Evolutionary conservation across 768 basidiomycete species (phyloP).

Genomic region (Lactarius vividus): DNA sequence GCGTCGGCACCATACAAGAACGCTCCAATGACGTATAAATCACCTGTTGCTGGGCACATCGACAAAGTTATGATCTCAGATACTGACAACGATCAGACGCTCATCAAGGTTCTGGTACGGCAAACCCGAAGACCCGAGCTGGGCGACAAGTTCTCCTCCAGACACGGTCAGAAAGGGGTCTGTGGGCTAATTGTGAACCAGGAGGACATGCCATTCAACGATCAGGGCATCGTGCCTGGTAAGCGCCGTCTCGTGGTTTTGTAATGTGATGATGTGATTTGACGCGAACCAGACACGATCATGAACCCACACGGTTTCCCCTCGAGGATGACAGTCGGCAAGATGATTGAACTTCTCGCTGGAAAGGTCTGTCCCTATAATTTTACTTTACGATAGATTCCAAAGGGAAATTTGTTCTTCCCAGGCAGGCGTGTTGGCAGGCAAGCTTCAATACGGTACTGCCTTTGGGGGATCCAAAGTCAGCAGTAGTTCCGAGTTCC

Average conservation of each 20-base stretch:
- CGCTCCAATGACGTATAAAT: slow-evolving; percentile 89
- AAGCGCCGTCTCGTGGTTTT: slow-evolving; percentile 30
- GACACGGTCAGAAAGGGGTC: slow-evolving; percentile 99
- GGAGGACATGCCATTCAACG: slow-evolving; percentile 99
- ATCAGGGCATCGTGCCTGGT: slow-evolving; percentile 94
- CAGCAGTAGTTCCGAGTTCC: slow-evolving; percentile 14
- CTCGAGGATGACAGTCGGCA: slow-evolving; percentile 98
- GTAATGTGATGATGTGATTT: slow-evolving; percentile 21
- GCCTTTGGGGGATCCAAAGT: slow-evolving; percentile 99
- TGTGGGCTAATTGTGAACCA: slow-evolving; percentile 99
- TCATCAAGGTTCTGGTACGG: slow-evolving; percentile 96
- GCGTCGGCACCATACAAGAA: slow-evolving; percentile 88
- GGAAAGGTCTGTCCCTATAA: slow-evolving; percentile 64
- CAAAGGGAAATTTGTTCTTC: slow-evolving; percentile 4
- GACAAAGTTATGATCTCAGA: slow-evolving; percentile 99
- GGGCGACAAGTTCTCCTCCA: slow-evolving; percentile 97
- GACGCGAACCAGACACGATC: slow-evolving; percentile 73
- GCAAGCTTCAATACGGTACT: slow-evolving; percentile 90
- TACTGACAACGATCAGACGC: slow-evolving; percentile 92
- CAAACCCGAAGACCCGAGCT: slow-evolving; percentile 96
- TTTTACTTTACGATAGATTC: slow-evolving; percentile 4
- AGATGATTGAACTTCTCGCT: slow-evolving; percentile 97
- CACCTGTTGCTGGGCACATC: slow-evolving; percentile 88
- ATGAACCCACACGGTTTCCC: slow-evolving; percentile 99
- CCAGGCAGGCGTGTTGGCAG: slow-evolving; percentile 86